Evolutionary conservation across 768 basidiomycete genomes (phyloP).

Genomic region (Trichaptum fuscoviolaceum): DNA sequence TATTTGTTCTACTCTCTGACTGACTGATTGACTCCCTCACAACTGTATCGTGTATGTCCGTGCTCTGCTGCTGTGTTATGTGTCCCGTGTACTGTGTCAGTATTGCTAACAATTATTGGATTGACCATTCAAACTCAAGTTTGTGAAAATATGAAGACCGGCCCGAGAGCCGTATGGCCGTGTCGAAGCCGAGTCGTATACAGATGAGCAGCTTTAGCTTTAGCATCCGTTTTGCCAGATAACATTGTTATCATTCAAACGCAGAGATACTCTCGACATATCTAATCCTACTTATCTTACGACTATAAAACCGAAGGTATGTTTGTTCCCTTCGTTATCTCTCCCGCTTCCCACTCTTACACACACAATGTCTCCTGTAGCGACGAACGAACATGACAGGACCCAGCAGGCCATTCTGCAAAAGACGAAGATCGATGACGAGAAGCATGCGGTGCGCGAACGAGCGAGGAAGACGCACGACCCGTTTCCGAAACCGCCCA

Average conservation of each 20-base stretch:
- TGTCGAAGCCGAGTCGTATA: background rate
- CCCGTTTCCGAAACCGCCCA: conserved; percentile 17
- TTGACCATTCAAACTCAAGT: background rate
- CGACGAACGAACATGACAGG: background rate
- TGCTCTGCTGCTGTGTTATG: background rate
- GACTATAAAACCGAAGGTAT: background rate
- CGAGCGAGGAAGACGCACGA: background rate
- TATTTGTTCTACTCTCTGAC: background rate
- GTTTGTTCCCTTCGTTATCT: background rate
- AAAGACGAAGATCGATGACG: background rate
- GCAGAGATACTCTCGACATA: background rate
- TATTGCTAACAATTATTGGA: background rate
- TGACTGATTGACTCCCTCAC: background rate
- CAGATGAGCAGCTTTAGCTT: background rate
- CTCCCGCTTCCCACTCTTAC: background rate
- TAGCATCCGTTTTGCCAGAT: background rate
- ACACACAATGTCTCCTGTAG: background rate
- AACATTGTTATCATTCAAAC: background rate
- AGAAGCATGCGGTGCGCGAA: background rate
- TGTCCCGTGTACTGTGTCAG: background rate
- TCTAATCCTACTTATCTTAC: background rate
- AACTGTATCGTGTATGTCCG: conserved; percentile 1
- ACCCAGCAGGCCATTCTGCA: background rate
- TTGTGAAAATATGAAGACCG: too few species aligned
- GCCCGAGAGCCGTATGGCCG: too few species aligned